Base-by-base conservation (phyloP, 1,139 yeast species). In the Entelexis sorbosivorans region DNA sequence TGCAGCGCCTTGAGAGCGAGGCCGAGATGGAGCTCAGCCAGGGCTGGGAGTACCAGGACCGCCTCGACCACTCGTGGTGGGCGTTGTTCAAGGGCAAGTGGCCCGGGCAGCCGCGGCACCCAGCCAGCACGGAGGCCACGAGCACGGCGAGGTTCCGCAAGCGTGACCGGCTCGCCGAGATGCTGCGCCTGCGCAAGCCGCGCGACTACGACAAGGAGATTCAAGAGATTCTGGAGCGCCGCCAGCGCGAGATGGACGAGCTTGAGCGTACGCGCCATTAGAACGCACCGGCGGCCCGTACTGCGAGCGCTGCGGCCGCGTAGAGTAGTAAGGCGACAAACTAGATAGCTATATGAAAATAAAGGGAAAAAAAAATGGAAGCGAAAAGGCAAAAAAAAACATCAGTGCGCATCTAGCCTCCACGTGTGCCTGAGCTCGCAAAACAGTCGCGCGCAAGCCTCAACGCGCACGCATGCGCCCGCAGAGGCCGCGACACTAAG, bases 1-100 rank as follows among this genome's bases (percentile, higher is more conserved):
- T 94, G 61, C 75, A 77, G 57, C 72, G 77, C 38, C 74, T 93
- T 59, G 97, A 91, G 64, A 69, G 76, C 43, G 81, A 76, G 44
- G 82, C 97, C 0, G 82, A 73, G 60, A 71, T 72, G 31, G 94
- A 88, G 57, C 72, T 91, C 63, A 72, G 74, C 49, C 93, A 84
- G 63, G 85, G 96, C 2, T 87, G 96, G 96, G 76, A 76, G 36
- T 58, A 55, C 39, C 61, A 57, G 1, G 59, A 52, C 32, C 33
- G 44, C n/a, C 49, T 59, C 40, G 58, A 54, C 34, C 57, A 52
- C 17, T 48, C 56, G 5, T 59, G 61, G 61, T 20, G 16, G 13
- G 59, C 60, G 5, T 9, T 59, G 16, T 57, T 57, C 38, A 48
- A 49, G 3, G 49, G 50, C 26, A 44, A 56, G 17, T 54, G 55